A percentile compares a stretch with the other conserved stretches of the same genome.
phyloP scores from a whole-genome alignment of 2,329 filamentous ascomycete species.

The Microsporum ferrugineum region DNA sequence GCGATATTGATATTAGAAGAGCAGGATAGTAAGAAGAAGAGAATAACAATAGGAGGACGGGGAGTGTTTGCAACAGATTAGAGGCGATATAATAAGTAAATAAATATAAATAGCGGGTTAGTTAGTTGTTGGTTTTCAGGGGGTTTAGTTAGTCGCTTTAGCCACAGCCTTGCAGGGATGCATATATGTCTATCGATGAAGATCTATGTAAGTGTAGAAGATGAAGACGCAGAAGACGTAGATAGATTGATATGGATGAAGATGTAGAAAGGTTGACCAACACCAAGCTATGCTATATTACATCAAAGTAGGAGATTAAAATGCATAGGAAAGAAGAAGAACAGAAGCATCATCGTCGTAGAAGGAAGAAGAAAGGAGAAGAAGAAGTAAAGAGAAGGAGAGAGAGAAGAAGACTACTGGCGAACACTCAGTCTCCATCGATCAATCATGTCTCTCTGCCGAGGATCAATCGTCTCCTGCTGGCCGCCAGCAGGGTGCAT shows the following conservation, averaged over 20 bases:
- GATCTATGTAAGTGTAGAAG: background rate
- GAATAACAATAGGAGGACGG: background rate
- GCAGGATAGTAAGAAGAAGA: background rate
- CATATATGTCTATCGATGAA: background rate
- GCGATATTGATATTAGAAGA: background rate
- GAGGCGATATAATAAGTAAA: background rate
- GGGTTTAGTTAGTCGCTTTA: background rate
- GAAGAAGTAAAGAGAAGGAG: background rate
- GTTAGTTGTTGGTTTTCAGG: background rate
- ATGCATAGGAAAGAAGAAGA: background rate
- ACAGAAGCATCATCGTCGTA: background rate
- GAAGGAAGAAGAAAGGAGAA: background rate
- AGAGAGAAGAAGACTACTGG: constrained; percentile 1
- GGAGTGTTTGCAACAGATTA: background rate
- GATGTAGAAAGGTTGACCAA: background rate
- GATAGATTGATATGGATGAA: background rate
- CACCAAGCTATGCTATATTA: background rate
- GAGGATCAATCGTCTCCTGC: constrained; percentile 31
- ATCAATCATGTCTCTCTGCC: constrained; percentile 47
- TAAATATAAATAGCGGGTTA: background rate
- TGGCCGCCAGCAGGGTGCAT: background rate
- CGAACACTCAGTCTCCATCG: constrained; percentile 43
- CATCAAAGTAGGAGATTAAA: constrained; percentile 3
- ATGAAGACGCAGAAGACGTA: background rate
- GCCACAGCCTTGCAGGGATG: background rate